Percentiles rank a stretch among this genome's conserved stretches.
Conservation (phyloP, 192 early-diverging fungal genomes). For the Fimicolochytrium jonesii region DNA sequence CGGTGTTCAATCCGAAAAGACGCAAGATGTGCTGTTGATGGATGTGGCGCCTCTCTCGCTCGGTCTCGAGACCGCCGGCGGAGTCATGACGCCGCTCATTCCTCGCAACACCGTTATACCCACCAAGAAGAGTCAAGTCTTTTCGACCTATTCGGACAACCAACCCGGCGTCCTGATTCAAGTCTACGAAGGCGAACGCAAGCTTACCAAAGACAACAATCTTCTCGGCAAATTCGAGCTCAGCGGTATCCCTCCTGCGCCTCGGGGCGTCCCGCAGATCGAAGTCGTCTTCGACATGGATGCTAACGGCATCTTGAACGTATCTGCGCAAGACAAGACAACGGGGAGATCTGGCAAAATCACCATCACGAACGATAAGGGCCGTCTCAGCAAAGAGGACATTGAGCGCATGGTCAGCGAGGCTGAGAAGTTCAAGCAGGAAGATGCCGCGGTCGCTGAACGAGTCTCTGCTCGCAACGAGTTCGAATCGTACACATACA, state of each 20-base stretch:
- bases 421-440: constrained; percentile 93
- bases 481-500: constrained; percentile 96
- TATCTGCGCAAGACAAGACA: constrained; percentile 87
- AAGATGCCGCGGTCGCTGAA: constrained; percentile 91
- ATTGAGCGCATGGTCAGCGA: constrained; percentile 96
- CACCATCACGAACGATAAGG: constrained; percentile 99
- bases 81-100: constrained; percentile 97
- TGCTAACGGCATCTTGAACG: constrained; percentile 97
- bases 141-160: constrained; percentile 98
- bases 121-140: constrained; percentile 96
- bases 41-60: constrained; percentile 96
- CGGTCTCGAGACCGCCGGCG: constrained; percentile 98
- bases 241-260: constrained; percentile 93
- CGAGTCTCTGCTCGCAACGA: constrained; percentile 91
- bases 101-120: constrained; percentile 97
- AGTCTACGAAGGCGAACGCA: constrained; percentile 97
- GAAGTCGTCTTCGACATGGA: constrained; percentile 97
- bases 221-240: constrained; percentile 97
- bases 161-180: constrained; percentile 97
- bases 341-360: constrained; percentile 94
- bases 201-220: constrained; percentile 98
- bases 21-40: constrained; percentile 88
- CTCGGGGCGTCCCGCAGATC: constrained; percentile 95
- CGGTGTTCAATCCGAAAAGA: constrained; percentile 95
- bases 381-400: constrained; percentile 95